These are phyloP conservation scores for Triticum aestivum DNA, from an alignment of 176 grass and related monocot species.

Conservation along the genomic window DNA sequence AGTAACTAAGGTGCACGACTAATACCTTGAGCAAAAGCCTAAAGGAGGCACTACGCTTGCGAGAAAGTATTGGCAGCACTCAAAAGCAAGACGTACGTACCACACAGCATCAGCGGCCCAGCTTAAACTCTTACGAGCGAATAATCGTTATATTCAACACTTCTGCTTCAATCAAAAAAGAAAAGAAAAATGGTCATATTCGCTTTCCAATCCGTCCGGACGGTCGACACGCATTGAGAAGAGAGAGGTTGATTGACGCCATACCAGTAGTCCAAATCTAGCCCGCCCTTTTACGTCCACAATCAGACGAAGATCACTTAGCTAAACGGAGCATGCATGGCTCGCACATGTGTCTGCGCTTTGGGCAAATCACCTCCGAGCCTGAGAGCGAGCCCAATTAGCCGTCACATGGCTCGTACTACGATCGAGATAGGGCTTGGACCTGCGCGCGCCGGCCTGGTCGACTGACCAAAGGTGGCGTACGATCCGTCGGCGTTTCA, in stretches of 20 bases:
- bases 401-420: background rate
- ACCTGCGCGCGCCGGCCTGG: constrained; percentile 15
- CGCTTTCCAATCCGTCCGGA: background rate
- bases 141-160: no score
- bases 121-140: no score
- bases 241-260: background rate
- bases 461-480: constrained; percentile 7
- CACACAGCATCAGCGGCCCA: no score
- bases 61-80: no score
- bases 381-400: background rate
- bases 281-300: constrained; percentile 15
- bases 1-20: no score
- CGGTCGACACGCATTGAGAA: constrained; percentile 11
- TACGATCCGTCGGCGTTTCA: constrained; percentile 33
- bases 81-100: no score
- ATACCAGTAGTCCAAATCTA: constrained; percentile 45
- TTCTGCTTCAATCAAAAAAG: no score
- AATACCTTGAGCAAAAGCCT: no score
- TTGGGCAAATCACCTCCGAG: background rate
- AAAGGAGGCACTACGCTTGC: no score
- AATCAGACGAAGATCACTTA: constrained; percentile 3
- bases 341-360: background rate
- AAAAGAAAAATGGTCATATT: background rate
- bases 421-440: constrained; percentile 23
- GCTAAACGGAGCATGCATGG: background rate